phyloP scores from a whole-genome alignment of 164 flowering plant genomes.

The Kalanchoe fedtschenkoi region DNA sequence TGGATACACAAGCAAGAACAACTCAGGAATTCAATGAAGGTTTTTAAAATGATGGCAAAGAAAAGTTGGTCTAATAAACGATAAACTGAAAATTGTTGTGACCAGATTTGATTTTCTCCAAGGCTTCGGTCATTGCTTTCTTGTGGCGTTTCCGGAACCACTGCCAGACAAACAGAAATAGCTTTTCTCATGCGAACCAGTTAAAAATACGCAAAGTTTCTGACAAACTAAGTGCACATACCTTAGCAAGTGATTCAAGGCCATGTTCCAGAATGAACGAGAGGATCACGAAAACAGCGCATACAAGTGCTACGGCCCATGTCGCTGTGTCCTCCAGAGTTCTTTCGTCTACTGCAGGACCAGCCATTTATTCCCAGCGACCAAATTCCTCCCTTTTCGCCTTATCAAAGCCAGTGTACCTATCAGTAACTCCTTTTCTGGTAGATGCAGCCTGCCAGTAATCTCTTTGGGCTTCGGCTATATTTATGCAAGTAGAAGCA shows the following conservation, averaged over 20 bases:
- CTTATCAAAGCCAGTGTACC: neutral
- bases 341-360: slow-evolving; percentile 22
- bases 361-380: slow-evolving; percentile 18
- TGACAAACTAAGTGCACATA: slow-evolving; percentile 6
- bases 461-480: neutral
- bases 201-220: neutral
- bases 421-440: neutral
- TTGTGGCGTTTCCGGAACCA: slow-evolving; percentile 47
- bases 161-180: slow-evolving; percentile 16
- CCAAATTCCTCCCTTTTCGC: neutral
- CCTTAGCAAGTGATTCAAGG: slow-evolving; percentile 46
- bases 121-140: slow-evolving; percentile 57
- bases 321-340: slow-evolving; percentile 44
- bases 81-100: neutral
- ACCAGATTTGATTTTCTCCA: slow-evolving; percentile 63
- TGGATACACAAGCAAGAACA: slow-evolving; percentile 15
- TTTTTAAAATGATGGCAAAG: neutral
- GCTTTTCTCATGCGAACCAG: neutral
- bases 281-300: slow-evolving; percentile 43
- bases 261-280: slow-evolving; percentile 48
- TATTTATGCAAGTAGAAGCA: neutral
- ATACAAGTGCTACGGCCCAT: slow-evolving; percentile 66
- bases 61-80: too few species aligned
- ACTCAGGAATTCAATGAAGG: too few species aligned
- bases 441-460: neutral